phyloP scores from a whole-genome alignment of 148 eudicot genomes.

The Selenicereus undatus region DNA sequence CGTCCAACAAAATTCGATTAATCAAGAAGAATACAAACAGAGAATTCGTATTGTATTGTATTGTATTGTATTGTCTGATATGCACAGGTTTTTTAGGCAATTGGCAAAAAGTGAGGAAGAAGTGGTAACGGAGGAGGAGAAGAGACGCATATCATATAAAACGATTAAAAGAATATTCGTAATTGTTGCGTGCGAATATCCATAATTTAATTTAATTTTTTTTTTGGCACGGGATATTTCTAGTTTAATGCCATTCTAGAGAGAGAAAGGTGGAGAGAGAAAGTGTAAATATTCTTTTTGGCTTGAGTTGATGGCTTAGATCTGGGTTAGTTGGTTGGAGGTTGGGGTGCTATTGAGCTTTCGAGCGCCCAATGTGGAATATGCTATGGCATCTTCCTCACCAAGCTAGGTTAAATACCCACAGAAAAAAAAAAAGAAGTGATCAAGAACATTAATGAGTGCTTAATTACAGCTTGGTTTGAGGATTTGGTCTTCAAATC shows the following conservation, averaged over 20 bases:
- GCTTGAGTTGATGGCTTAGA: neutral
- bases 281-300: neutral
- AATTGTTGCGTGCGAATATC: conserved; percentile 38
- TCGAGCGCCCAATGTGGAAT: neutral
- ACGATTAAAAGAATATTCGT: conserved; percentile 33
- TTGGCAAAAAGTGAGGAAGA: neutral
- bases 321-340: neutral
- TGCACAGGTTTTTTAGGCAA: too few relatives aligned
- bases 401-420: neutral
- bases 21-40: neutral
- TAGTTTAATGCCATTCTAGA: conserved; percentile 35
- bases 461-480: neutral
- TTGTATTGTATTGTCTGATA: too few relatives aligned
- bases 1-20: neutral
- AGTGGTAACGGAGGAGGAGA: neutral
- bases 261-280: neutral
- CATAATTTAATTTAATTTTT: conserved; percentile 23
- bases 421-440: neutral
- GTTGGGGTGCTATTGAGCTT: neutral
- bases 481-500: neutral
- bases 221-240: conserved; percentile 33
- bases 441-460: neutral
- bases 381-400: neutral
- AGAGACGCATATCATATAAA: conserved; percentile 19
- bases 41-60: neutral